Evolutionary conservation across 495 filamentous ascomycete species (phyloP).

Genomic region (Pyrenula aspistea): DNA sequence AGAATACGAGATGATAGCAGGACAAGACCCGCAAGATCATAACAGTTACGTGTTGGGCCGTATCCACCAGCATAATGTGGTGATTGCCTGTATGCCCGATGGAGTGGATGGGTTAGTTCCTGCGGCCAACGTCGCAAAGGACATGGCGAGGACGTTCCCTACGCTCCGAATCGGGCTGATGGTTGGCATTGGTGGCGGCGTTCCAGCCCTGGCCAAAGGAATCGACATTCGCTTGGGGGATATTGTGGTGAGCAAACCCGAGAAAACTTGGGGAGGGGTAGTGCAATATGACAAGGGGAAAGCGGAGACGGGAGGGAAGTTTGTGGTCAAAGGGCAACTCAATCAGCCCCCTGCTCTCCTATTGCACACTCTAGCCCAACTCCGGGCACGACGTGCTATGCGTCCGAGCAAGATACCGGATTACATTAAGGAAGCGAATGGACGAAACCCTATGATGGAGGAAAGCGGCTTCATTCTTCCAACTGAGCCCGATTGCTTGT

Average conservation of each 20-base stretch:
- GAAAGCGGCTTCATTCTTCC: slow-evolving; percentile 17
- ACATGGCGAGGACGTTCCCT: slow-evolving; percentile 21
- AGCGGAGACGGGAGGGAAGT: slow-evolving; percentile 6
- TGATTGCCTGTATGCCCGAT: slow-evolving; percentile 22
- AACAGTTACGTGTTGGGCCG: slow-evolving; percentile 27
- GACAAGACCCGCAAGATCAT: slow-evolving; percentile 5
- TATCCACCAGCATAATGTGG: slow-evolving; percentile 26
- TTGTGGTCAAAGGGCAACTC: slow-evolving; percentile 15
- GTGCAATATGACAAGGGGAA: slow-evolving; percentile 29
- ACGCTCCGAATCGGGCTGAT: slow-evolving; percentile 23
- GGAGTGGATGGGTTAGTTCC: slow-evolving; percentile 19
- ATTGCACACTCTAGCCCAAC: slow-evolving; percentile 7
- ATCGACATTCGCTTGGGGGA: slow-evolving; percentile 25
- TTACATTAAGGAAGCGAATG: slow-evolving; percentile 8
- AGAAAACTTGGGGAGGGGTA: slow-evolving; percentile 14
- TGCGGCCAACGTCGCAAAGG: slow-evolving; percentile 17
- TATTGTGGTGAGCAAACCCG: slow-evolving; percentile 24
- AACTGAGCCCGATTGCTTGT: slow-evolving; percentile 9
- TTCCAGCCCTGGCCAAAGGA: slow-evolving; percentile 6
- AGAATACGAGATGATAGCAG: slow-evolving; percentile 4
- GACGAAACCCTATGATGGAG: slow-evolving; percentile 11
- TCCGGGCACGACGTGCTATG: slow-evolving; percentile 7
- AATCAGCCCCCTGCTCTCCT: slow-evolving; percentile 20
- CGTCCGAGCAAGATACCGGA: slow-evolving; percentile 9
- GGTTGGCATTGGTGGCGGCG: slow-evolving; percentile 29